phyloP scores from a whole-genome alignment of 2,329 filamentous ascomycete species.

The Phialemonium atrogriseum region DNA sequence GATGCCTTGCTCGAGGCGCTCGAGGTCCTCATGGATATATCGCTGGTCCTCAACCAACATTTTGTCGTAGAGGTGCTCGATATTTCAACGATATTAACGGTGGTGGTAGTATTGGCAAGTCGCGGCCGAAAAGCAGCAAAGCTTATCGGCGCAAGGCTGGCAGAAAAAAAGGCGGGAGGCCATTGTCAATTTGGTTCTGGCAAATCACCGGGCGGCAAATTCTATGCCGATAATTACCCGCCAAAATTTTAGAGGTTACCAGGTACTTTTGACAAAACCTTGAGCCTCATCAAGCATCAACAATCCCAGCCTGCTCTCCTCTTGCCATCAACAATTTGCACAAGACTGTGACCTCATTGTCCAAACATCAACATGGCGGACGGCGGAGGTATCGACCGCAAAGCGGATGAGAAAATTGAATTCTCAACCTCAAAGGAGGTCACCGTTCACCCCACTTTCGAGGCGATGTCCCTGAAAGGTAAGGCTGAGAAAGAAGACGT shows the following conservation, averaged over 20 bases:
- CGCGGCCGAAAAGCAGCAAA: no score
- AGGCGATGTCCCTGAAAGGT: conserved; percentile 92
- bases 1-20: conserved; percentile 89
- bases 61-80: conserved; percentile 9
- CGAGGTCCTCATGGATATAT: conserved; percentile 90
- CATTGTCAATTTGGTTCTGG: no score
- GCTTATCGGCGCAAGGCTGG: no score
- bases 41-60: conserved; percentile 92
- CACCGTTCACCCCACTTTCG: conserved; percentile 85
- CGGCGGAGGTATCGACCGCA: conserved; percentile 69
- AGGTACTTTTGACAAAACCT: no score
- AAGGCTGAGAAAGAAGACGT: no score
- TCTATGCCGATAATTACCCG: neutral
- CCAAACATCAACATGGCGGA: conserved; percentile 69
- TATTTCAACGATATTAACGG: neutral
- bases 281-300: no score
- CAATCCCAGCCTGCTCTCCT: neutral
- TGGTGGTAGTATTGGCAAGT: no score
- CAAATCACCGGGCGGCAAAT: no score
- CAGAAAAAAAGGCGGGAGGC: no score
- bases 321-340: neutral
- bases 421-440: conserved; percentile 98
- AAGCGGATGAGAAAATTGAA: conserved; percentile 93
- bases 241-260: conserved; percentile 2
- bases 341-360: no score